Percentiles rank a stretch among this genome's conserved stretches.
phyloP scores from a whole-genome alignment of 139 green algal genomes.

The Chlorella sp. region DNA sequence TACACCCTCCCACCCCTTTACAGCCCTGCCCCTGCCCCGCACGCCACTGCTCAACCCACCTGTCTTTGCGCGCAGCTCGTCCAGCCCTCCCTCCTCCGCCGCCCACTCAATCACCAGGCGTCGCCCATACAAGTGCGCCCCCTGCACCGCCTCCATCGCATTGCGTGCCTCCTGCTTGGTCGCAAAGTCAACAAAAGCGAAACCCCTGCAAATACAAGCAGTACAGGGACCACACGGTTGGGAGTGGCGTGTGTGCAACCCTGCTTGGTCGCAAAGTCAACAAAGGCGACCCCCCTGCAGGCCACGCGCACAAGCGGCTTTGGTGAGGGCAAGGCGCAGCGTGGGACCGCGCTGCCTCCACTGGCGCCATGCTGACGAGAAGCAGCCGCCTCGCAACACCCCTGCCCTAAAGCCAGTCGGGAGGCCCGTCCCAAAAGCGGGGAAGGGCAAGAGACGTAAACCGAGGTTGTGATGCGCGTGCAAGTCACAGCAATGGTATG shows the following conservation, averaged over 20 bases:
- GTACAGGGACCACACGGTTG: not conserved
- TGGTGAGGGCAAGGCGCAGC: too few species aligned
- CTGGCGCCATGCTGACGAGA: too few species aligned
- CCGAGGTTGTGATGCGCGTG: too few species aligned
- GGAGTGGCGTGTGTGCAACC: not conserved
- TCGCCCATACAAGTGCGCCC: conserved; percentile 94
- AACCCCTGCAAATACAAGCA: conserved; percentile 66
- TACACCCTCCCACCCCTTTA: not conserved
- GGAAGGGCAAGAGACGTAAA: too few species aligned
- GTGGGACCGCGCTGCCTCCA: too few species aligned
- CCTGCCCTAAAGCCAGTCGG: not conserved
- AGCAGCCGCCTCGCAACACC: too few species aligned
- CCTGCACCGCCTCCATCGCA: conserved; percentile 69
- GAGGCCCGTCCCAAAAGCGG: not conserved
- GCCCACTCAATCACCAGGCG: conserved; percentile 92
- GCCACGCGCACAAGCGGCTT: too few species aligned
- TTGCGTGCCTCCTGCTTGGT: conserved; percentile 75
- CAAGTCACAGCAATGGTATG: too few species aligned
- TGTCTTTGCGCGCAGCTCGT: conserved; percentile 83
- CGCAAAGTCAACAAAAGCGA: conserved; percentile 94
- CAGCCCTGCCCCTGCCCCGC: not conserved
- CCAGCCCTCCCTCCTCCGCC: conserved; percentile 75
- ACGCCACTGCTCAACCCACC: conserved; percentile 34
- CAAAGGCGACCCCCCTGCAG: too few species aligned
- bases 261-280: too few species aligned